Evolutionary conservation across 257 asterid genomes (phyloP).

Genomic region (Solanum microdontum): DNA sequence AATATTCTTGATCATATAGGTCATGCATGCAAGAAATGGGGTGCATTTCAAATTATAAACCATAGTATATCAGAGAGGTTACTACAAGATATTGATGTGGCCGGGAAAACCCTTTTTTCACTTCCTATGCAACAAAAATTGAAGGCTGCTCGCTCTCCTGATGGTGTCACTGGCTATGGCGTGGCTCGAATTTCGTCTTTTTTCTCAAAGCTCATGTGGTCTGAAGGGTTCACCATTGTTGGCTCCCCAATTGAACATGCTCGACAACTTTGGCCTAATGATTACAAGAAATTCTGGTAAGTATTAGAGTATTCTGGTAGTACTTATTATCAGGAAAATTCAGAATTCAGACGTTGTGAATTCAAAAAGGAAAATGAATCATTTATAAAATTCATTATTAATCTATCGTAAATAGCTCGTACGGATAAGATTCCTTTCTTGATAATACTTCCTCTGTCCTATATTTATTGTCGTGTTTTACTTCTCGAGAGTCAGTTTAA

Average conservation of each 20-base stretch:
- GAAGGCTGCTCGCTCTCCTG: constrained; percentile 52
- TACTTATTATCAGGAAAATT: background rate
- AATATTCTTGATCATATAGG: constrained; percentile 50
- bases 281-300: constrained; percentile 58
- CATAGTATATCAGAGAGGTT: constrained; percentile 34
- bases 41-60: constrained; percentile 57
- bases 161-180: constrained; percentile 67
- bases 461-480: background rate
- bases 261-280: constrained; percentile 68
- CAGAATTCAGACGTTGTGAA: background rate
- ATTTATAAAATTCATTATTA: too few relatives aligned
- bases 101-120: constrained; percentile 40
- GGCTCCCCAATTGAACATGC: constrained; percentile 80
- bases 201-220: constrained; percentile 87
- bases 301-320: background rate
- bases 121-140: constrained; percentile 78
- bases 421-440: background rate
- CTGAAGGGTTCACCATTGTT: constrained; percentile 85
- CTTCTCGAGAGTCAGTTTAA: background rate
- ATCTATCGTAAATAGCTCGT: background rate
- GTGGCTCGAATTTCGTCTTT: constrained; percentile 70
- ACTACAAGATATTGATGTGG: constrained; percentile 32
- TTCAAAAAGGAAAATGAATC: background rate
- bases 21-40: constrained; percentile 86
- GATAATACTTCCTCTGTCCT: background rate